Base-by-base conservation (phyloP, 2,329 filamentous ascomycete genomes). In the Sclerotinia nivalis region DNA sequence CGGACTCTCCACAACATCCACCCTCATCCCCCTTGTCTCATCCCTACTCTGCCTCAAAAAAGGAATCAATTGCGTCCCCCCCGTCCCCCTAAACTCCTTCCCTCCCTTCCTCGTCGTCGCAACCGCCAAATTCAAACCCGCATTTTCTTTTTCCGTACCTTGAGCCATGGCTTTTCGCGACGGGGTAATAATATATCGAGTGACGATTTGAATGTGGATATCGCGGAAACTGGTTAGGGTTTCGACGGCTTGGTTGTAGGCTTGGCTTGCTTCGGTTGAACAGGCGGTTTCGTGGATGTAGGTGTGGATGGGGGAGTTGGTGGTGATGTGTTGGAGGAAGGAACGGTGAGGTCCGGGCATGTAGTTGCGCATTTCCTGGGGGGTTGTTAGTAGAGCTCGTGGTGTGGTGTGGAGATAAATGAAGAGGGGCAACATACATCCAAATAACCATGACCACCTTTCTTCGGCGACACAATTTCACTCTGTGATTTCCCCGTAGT, bases 21-120 rank as follows among this genome's bases (percentile, higher is more conserved):
- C 68, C 15, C 52, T 71, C n/a, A 74, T 73, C 2, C 72, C 70
- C 49, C 87, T 88, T 0, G 94, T 97, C 83, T 97, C 94, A 77
- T 97, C 93, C 25, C 95, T 84, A 4, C 92, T 90, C 80, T 96
- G 92, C 80, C 93, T 96, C 73, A 98, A 80, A 79, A 98, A 98
- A 0, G 94, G 93, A 70, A 97, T 91, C 66, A 98, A 80, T 0
- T 90, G 88, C 0, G 95, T 97, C 0, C 95, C 95, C 2, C 94
- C 94, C 0, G 94, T 97, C 0, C 95, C 95, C 0, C 90, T 90
- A 55, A 97, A 82, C 64, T 70, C 68, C 25, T 77, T 78, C 20
- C 64, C 68, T 1, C 75, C 74, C 65, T 78, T 79, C 45, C 70
- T 73, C n/a, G 69, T 70, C 15, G 71, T 72, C 20, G 71, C 75